Evolutionary conservation across 192 early-diverging fungal genomes (phyloP).

Genomic region (Coemansia sp.): DNA sequence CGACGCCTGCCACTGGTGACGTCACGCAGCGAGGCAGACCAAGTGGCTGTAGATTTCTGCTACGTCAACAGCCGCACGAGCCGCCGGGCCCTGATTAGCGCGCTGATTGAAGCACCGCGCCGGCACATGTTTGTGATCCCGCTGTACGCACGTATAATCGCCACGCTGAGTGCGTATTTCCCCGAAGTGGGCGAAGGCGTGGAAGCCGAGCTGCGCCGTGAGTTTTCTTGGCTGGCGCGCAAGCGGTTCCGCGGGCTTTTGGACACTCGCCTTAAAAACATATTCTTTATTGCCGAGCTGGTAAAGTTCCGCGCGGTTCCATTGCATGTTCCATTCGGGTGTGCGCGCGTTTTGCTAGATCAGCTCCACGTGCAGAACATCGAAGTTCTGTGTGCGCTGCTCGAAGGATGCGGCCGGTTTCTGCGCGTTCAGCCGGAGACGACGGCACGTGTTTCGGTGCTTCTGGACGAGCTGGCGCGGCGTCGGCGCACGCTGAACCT

Average conservation of each 20-base stretch:
- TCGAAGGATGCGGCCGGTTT: conserved; percentile 90
- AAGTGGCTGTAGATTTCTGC: conserved; percentile 89
- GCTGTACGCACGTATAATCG: conserved; percentile 87
- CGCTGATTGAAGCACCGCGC: conserved; percentile 75
- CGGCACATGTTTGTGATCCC: conserved; percentile 81
- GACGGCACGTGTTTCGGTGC: conserved; percentile 58
- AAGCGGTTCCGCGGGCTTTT: conserved; percentile 57
- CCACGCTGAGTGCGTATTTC: conserved; percentile 80
- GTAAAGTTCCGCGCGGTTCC: conserved; percentile 91
- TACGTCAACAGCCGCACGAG: conserved; percentile 81
- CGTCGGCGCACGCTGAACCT: conserved; percentile 83
- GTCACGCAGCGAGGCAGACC: conserved; percentile 84
- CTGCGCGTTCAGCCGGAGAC: conserved; percentile 78
- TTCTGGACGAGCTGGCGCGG: conserved; percentile 85
- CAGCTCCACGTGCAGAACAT: conserved; percentile 82
- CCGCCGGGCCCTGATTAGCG: conserved; percentile 72
- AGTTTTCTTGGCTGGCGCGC: conserved; percentile 64
- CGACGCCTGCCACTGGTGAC: conserved; percentile 69
- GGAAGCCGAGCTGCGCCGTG: conserved; percentile 55
- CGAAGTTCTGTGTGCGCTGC: conserved; percentile 72
- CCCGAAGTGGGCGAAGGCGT: conserved; percentile 79
- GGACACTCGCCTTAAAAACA: conserved; percentile 58
- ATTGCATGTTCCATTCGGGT: conserved; percentile 75
- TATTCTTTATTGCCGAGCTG: conserved; percentile 85
- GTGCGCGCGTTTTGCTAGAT: conserved; percentile 81